Conservation (phyloP, 2,329 filamentous ascomycete genomes). For the Cercospora zeae-maydis region DNA sequence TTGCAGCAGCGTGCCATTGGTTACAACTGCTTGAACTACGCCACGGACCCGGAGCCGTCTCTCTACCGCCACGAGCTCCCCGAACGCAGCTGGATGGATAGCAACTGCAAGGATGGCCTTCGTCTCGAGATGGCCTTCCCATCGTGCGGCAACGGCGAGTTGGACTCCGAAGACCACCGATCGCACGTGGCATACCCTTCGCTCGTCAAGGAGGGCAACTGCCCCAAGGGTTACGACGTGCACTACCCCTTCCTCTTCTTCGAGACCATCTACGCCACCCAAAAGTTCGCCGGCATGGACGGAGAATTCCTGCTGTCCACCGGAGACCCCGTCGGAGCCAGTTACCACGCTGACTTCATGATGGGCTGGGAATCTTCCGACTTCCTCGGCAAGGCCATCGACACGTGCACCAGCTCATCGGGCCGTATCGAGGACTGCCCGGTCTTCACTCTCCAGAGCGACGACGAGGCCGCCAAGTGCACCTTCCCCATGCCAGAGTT, state of each 20-base stretch:
- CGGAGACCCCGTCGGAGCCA: constrained; percentile 69
- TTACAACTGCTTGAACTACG: constrained; percentile 93
- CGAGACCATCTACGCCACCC: constrained; percentile 79
- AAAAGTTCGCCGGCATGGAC: constrained; percentile 57
- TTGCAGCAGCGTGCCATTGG: constrained; percentile 79
- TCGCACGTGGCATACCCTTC: constrained; percentile 74
- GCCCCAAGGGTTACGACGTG: constrained; percentile 64
- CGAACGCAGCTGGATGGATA: constrained; percentile 73
- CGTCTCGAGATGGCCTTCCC: constrained; percentile 85
- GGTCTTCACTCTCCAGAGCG: constrained; percentile 66
- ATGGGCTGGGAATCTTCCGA: constrained; percentile 66
- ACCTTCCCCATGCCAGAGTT: constrained; percentile 56
- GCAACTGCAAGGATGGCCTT: constrained; percentile 75
- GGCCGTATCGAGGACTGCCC: constrained; percentile 71
- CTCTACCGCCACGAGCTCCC: constrained; percentile 80
- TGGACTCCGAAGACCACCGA: constrained; percentile 53
- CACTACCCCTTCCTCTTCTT: constrained; percentile 74
- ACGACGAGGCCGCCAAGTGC: constrained; percentile 57
- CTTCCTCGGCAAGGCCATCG: constrained; percentile 68
- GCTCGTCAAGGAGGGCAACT: constrained; percentile 70
- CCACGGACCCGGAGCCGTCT: constrained; percentile 61
- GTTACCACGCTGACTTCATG: constrained; percentile 77
- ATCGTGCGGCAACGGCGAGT: constrained; percentile 74
- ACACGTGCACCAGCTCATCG: constrained; percentile 68
- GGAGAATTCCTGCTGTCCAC: constrained; percentile 75